Percentiles rank a stretch among this genome's conserved stretches.
These are phyloP conservation scores for Aspergillus sclerotioniger DNA, from an alignment of 495 filamentous ascomycete species.

Conservation along the genomic window DNA sequence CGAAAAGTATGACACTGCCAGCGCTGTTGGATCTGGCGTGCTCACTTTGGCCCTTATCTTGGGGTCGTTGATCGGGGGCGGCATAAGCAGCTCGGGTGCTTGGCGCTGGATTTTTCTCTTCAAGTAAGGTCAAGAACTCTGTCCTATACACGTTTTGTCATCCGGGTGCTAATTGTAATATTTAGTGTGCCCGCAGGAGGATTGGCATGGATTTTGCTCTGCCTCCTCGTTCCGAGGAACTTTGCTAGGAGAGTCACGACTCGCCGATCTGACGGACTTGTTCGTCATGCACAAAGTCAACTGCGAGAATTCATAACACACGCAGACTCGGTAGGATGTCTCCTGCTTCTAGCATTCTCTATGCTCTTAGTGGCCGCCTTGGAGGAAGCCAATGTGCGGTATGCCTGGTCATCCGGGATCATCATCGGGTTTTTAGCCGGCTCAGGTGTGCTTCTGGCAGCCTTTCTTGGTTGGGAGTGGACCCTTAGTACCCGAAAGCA, in stretches of 20 bases:
- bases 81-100: constrained; percentile 30
- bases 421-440: constrained; percentile 39
- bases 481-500: constrained; percentile 18
- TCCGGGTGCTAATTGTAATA: constrained; percentile 1
- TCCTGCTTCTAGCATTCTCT: constrained; percentile 48
- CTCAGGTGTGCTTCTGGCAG: constrained; percentile 23
- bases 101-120: constrained; percentile 32
- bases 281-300: neutral
- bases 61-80: constrained; percentile 48
- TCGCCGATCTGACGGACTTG: neutral
- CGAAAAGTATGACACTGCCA: constrained; percentile 16
- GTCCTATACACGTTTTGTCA: neutral
- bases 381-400: constrained; percentile 50
- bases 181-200: constrained; percentile 8
- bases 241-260: neutral
- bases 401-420: constrained; percentile 34
- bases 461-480: constrained; percentile 29
- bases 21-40: constrained; percentile 15
- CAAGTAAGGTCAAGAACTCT: neutral
- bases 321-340: constrained; percentile 52
- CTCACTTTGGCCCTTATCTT: constrained; percentile 27
- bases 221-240: constrained; percentile 10
- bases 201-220: constrained; percentile 10
- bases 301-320: neutral
- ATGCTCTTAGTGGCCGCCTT: constrained; percentile 54